phyloP scores from a whole-genome alignment of 2,329 filamentous ascomycete genomes.

The Nectriaceae sp. region DNA sequence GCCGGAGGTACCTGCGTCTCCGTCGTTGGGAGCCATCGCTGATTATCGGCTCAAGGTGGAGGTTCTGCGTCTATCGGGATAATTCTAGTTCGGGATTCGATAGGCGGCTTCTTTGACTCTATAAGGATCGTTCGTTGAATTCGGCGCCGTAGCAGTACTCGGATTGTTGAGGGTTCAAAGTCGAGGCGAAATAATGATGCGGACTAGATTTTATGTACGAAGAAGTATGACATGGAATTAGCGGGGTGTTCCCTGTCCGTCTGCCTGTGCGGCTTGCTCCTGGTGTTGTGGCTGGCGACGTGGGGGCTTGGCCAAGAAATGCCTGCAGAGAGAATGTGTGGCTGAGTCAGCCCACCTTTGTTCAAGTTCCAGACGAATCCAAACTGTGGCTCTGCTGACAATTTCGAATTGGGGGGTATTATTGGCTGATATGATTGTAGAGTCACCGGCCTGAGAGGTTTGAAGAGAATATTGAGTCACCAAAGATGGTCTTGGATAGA shows the following conservation, averaged over 20 bases:
- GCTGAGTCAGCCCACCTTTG: not conserved
- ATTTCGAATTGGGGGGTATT: not conserved
- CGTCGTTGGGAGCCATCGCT: not conserved
- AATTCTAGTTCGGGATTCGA: too few species aligned
- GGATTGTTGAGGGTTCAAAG: too few species aligned
- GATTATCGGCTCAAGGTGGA: too few species aligned
- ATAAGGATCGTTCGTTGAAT: too few species aligned
- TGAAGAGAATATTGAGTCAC: not conserved
- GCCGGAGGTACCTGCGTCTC: not conserved
- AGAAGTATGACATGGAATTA: not conserved
- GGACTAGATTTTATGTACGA: not conserved
- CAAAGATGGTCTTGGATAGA: not conserved
- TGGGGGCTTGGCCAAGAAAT: not conserved
- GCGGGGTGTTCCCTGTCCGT: not conserved
- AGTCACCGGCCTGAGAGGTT: not conserved
- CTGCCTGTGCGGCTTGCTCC: not conserved
- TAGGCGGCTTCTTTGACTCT: too few species aligned
- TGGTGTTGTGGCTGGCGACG: not conserved
- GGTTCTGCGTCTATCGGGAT: too few species aligned
- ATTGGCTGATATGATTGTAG: not conserved
- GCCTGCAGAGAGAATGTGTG: slow-evolving; percentile 1
- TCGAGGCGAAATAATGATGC: not conserved
- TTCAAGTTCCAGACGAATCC: not conserved
- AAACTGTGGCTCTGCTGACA: not conserved
- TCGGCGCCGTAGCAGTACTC: too few species aligned